Evolutionary conservation across 495 filamentous ascomycete genomes (phyloP).

Genomic region (Trichoderma asperelloides): DNA sequence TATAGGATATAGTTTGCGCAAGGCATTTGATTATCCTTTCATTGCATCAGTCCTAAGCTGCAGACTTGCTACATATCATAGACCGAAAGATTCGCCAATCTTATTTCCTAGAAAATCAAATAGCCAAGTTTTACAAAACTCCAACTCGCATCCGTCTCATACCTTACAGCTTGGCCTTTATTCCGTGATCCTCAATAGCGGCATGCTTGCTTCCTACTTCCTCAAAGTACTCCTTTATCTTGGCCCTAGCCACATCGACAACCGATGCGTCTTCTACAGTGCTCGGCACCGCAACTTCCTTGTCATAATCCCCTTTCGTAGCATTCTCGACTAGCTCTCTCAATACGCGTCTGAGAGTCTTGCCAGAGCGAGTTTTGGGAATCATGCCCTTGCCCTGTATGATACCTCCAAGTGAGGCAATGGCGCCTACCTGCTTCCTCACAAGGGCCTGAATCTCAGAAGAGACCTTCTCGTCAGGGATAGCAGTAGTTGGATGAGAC

Average conservation of each 20-base stretch:
- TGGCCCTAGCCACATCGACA: constrained; percentile 39
- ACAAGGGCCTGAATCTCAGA: constrained; percentile 55
- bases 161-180: constrained; percentile 48
- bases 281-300: constrained; percentile 40
- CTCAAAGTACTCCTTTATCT: constrained; percentile 42
- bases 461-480: constrained; percentile 37
- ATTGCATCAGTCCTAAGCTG: too few relatives aligned
- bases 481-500: constrained; percentile 34
- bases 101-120: background rate
- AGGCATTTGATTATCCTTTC: too few relatives aligned
- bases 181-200: constrained; percentile 32
- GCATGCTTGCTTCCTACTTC: constrained; percentile 36
- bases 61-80: background rate
- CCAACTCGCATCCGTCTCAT: background rate
- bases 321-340: constrained; percentile 70
- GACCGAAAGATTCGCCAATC: background rate
- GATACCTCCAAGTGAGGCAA: constrained; percentile 75
- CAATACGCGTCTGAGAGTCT: constrained; percentile 74
- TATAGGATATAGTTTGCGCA: too few relatives aligned
- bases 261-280: constrained; percentile 46
- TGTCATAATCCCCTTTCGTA: constrained; percentile 40
- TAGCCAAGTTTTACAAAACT: background rate
- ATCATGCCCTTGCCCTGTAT: constrained; percentile 85
- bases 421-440: constrained; percentile 77
- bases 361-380: constrained; percentile 81